phyloP scores from a whole-genome alignment of 208 protist species.

The Trypanosoma brucei region DNA sequence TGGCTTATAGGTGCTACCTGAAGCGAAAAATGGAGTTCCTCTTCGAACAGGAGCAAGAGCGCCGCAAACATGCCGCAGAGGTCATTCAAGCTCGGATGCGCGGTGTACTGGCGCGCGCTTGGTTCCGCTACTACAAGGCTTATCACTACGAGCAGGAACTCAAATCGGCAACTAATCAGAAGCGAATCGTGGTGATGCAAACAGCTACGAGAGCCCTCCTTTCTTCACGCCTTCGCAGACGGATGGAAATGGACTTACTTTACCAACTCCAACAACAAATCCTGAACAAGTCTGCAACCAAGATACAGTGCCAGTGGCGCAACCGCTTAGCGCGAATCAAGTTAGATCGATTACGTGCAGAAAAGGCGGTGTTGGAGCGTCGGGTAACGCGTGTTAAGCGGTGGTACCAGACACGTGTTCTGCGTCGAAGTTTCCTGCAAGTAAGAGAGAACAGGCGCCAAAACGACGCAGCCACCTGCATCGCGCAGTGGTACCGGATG shows the following conservation, averaged over 20 bases:
- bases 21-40: slow-evolving; percentile 36
- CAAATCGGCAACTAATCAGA: slow-evolving; percentile 59
- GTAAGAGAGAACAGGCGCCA: slow-evolving; percentile 40
- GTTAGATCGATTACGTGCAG: slow-evolving; percentile 57
- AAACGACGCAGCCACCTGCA: slow-evolving; percentile 31
- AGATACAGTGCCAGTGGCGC: slow-evolving; percentile 77
- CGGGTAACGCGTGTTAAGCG: slow-evolving; percentile 49
- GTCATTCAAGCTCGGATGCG: slow-evolving; percentile 74
- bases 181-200: slow-evolving; percentile 59
- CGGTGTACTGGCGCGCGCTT: slow-evolving; percentile 76
- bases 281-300: slow-evolving; percentile 35
- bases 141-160: slow-evolving; percentile 70
- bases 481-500: slow-evolving; percentile 58
- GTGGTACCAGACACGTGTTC: slow-evolving; percentile 57
- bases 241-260: slow-evolving; percentile 17
- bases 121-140: slow-evolving; percentile 79
- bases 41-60: slow-evolving; percentile 29
- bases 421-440: slow-evolving; percentile 45
- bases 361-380: slow-evolving; percentile 37
- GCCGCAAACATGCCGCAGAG: slow-evolving; percentile 49
- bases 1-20: slow-evolving; percentile 47
- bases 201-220: slow-evolving; percentile 36
- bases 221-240: slow-evolving; percentile 18
- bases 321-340: slow-evolving; percentile 51
- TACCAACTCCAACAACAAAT: slow-evolving; percentile 28